Evolutionary conservation across 2,329 filamentous ascomycete species (phyloP), one percentile per base, ranked within the genome.

Genomic region (Fusarium chlamydosporum): DNA sequence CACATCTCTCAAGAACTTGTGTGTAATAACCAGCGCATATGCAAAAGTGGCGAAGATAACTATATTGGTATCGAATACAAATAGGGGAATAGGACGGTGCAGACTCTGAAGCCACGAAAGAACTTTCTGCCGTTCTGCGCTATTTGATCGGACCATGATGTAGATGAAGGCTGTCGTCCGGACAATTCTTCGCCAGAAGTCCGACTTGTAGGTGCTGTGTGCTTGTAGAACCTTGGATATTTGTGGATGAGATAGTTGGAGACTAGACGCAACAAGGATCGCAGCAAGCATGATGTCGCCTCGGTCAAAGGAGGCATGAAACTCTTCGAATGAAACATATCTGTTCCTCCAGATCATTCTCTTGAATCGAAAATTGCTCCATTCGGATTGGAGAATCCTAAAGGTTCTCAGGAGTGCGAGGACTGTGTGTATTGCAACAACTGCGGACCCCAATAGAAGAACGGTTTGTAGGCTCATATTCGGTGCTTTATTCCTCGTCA

Each of bases 61-160:
- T 3, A 41, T 7, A 2, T 41, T 23, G 2, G 8, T 2, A 1
- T 41, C 38, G 13, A 41, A 41, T 2, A 15, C 20, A 3, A 41
- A 41, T 1, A 41, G 15, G 0, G 38, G 1, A 23, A 41, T 23
- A 0, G 38, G 38, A 0, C 12, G 38, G 23, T 41, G 38, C 2
- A 41, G 1, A 15, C 23, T 41, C 12, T 41, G 38, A 3, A 41
- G 38, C 38, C 38, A 41, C 0, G 7, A 12, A 13, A 23, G 23
- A 8, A 41, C 12, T 12, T 41, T 11, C 12, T 41, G 38, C 11
- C 38, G 7, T 23, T 41, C 38, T 9, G 12, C 20, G 6, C 18
- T 23, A 4, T 41, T 41, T 6, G 38, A 9, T 1, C 38, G 7
- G 1, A 41, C 38, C 4, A 41, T 9, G 7, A 23, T 41, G 4